phyloP scores from a whole-genome alignment of 2,329 filamentous ascomycete species.

The Berkeleyomyces basicola region DNA sequence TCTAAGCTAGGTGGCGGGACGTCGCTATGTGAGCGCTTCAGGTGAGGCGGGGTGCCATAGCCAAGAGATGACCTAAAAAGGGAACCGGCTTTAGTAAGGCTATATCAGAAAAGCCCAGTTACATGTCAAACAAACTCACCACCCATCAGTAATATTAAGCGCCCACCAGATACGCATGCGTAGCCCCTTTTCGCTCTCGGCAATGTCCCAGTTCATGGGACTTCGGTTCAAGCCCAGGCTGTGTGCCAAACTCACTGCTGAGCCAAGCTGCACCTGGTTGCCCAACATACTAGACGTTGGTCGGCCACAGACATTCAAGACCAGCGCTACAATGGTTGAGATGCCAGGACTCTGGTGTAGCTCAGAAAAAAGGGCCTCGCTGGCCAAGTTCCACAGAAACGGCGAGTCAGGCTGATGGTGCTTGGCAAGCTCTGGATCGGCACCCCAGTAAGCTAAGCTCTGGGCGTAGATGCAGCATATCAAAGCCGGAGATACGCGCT shows the following conservation, averaged over 20 bases:
- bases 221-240: slow-evolving; percentile 38
- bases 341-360: slow-evolving; percentile 41
- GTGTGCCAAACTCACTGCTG: slow-evolving; percentile 35
- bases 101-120: slow-evolving; percentile 17
- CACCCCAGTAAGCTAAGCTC: slow-evolving; percentile 40
- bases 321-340: slow-evolving; percentile 38
- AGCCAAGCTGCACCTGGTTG: slow-evolving; percentile 34
- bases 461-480: slow-evolving; percentile 41
- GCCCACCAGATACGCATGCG: slow-evolving; percentile 41
- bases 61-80: slow-evolving; percentile 31
- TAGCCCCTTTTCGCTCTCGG: slow-evolving; percentile 31
- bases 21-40: slow-evolving; percentile 30
- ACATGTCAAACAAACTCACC: slow-evolving; percentile 22
- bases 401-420: slow-evolving; percentile 38
- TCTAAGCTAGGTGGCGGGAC: slow-evolving; percentile 27
- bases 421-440: slow-evolving; percentile 26
- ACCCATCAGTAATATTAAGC: slow-evolving; percentile 36
- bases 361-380: slow-evolving; percentile 42
- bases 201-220: slow-evolving; percentile 35
- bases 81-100: neutral
- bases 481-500: slow-evolving; percentile 37
- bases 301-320: slow-evolving; percentile 42
- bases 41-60: slow-evolving; percentile 35
- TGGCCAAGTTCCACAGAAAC: slow-evolving; percentile 46
- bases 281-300: slow-evolving; percentile 44